phyloP scores from a whole-genome alignment of 1,284 basidiomycete species.

The Ustilago crameri region DNA sequence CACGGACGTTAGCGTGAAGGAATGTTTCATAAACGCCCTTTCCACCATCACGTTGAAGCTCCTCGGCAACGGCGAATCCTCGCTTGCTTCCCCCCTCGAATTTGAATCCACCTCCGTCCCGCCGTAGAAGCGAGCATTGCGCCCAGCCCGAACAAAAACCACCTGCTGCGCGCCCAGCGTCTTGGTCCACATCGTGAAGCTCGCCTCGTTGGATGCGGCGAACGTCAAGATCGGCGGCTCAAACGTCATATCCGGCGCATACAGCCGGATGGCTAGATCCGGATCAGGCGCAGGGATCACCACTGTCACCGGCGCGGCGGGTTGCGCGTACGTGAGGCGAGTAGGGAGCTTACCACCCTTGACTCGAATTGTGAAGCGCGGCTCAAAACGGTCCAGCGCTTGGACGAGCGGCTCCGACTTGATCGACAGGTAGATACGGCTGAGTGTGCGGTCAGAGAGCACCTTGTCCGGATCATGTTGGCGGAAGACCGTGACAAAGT shows the following conservation, averaged over 20 bases:
- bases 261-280: slow-evolving; percentile 58
- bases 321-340: slow-evolving; percentile 53
- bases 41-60: slow-evolving; percentile 53
- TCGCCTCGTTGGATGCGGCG: slow-evolving; percentile 30
- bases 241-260: slow-evolving; percentile 58
- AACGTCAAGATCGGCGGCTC: slow-evolving; percentile 64
- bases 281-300: slow-evolving; percentile 58
- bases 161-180: slow-evolving; percentile 53
- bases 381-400: slow-evolving; percentile 43
- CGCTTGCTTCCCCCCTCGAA: not conserved
- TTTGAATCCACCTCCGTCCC: slow-evolving; percentile 28
- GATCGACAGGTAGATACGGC: slow-evolving; percentile 57
- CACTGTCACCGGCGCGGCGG: slow-evolving; percentile 56
- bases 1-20: slow-evolving; percentile 41
- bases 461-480: slow-evolving; percentile 49
- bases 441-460: slow-evolving; percentile 61
- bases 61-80: slow-evolving; percentile 38
- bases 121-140: slow-evolving; percentile 53
- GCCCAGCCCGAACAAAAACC: slow-evolving; percentile 59
- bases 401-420: slow-evolving; percentile 54
- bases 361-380: slow-evolving; percentile 43
- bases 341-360: slow-evolving; percentile 49
- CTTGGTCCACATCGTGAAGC: slow-evolving; percentile 60
- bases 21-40: slow-evolving; percentile 58
- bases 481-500: slow-evolving; percentile 56